phyloP scores from a whole-genome alignment of 2,329 filamentous ascomycete species.

The Akanthomyces muscarius region DNA sequence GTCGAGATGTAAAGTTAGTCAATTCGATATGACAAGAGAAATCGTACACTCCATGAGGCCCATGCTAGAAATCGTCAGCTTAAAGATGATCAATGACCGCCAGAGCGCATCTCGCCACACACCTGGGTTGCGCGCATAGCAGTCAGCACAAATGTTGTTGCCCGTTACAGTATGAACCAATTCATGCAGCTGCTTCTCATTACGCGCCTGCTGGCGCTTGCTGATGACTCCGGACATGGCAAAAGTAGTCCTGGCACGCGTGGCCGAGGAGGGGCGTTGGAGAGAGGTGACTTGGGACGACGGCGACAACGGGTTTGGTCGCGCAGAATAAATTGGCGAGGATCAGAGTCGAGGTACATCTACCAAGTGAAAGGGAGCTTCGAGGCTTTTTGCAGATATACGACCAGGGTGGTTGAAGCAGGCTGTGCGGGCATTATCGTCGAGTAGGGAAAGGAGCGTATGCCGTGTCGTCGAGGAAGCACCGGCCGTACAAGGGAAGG shows the following conservation, averaged over 20 bases:
- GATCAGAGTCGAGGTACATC: not conserved
- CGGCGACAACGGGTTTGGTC: not conserved
- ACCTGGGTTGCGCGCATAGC: slow-evolving; percentile 88
- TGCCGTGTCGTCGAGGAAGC: not conserved
- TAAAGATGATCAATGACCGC: slow-evolving; percentile 6
- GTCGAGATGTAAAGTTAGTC: slow-evolving; percentile 18
- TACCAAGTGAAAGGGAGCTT: not conserved
- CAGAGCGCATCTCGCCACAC: slow-evolving; percentile 30
- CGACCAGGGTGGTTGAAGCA: not conserved
- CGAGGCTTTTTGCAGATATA: not conserved
- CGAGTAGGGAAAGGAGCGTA: slow-evolving; percentile 7
- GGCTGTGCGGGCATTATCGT: slow-evolving; percentile 10
- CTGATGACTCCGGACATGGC: slow-evolving; percentile 71
- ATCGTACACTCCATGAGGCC: slow-evolving; percentile 91
- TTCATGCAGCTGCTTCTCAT: slow-evolving; percentile 87
- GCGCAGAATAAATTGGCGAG: not conserved
- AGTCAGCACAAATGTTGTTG: slow-evolving; percentile 93
- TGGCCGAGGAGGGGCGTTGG: not conserved
- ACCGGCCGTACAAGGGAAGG: not conserved
- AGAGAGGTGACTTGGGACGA: not conserved
- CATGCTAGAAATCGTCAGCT: slow-evolving; percentile 58
- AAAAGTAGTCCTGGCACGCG: not conserved
- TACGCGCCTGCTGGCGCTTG: slow-evolving; percentile 97
- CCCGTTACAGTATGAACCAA: slow-evolving; percentile 78
- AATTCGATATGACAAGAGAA: not conserved